Conservation (phyloP, 805 yeast species). For the Suhomyces sp. region DNA sequence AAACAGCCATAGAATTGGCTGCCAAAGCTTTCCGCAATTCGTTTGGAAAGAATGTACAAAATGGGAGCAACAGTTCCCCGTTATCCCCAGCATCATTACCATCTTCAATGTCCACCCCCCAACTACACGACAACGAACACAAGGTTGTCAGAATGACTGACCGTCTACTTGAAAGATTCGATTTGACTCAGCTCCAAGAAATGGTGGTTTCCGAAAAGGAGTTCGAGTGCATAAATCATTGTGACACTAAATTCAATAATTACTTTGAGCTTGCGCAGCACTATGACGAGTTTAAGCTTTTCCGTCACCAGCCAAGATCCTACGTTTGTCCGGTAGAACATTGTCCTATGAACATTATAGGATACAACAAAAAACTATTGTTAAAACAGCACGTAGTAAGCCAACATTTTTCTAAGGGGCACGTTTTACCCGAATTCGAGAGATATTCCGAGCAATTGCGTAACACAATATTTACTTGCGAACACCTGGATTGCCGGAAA, state of each 20-base stretch:
- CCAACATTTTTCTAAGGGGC: slow-evolving; percentile 22
- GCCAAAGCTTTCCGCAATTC: slow-evolving; percentile 2
- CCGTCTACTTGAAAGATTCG: slow-evolving; percentile 1
- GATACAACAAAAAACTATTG: slow-evolving; percentile 30
- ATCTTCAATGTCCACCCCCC: background rate
- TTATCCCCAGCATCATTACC: background rate
- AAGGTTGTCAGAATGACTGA: background rate
- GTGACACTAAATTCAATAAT: slow-evolving; percentile 26
- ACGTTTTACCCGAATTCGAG: slow-evolving; percentile 6
- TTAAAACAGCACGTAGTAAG: slow-evolving; percentile 27
- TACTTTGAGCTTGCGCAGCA: slow-evolving; percentile 34
- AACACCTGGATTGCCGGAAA: slow-evolving; percentile 10
- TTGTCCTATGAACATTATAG: slow-evolving; percentile 44
- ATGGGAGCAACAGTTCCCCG: background rate
- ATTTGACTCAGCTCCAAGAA: background rate
- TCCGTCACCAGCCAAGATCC: slow-evolving; percentile 19
- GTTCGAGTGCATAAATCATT: slow-evolving; percentile 20
- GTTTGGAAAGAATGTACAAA: background rate
- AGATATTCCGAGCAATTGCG: slow-evolving; percentile 4
- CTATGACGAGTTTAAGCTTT: slow-evolving; percentile 27
- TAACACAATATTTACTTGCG: slow-evolving; percentile 9
- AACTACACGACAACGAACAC: background rate
- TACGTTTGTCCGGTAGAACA: slow-evolving; percentile 27
- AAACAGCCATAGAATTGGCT: slow-evolving; percentile 5
- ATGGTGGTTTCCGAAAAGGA: slow-evolving; percentile 6